Evolutionary conservation across 768 basidiomycete species (phyloP), one percentile per base, ranked within the genome.

Genomic region (Rhizopogon rudus): DNA sequence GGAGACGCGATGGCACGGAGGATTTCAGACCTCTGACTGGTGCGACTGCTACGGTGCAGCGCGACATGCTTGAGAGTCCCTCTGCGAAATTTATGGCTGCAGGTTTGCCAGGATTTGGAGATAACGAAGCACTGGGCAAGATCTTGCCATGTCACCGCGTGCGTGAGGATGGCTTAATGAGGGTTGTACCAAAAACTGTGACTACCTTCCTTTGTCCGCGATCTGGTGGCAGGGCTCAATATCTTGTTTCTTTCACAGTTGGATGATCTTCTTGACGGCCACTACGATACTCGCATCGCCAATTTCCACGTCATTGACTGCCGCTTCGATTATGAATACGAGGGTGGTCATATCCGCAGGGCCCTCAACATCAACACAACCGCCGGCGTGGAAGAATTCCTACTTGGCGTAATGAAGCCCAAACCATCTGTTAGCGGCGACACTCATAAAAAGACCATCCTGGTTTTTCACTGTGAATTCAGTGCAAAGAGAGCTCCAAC

Each of bases 401-500:
- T 98, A 40, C 82, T 98, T 41, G 78, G 86, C 3, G 64, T 71
- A 22, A 75, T 70, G 57, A 85, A 79, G 68, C 88, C 89, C 9
- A 75, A 70, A 54, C 82, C 88, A 5, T 86, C 85, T 35, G 76
- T 82, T 40, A 94, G 92, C 68, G 89, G 91, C 20, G 88, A 94
- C 61, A 53, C 69, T 0, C 73, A 75, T 13, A 81, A 79, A 70
- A 95, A 95, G 74, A 93, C 88, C 1, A 75, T 98, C 33, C 73
- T 98, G 41, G 80, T 99, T 44, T 98, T 99, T 78, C 97, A 99
- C 67, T 99, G 97, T 75, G 97, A 99, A 72, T 98, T 98, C 67
- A 94, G 91, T 60, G 87, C 82, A 16, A 97, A 97, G 73, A 80
- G 97, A 42, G 97, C 94, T 1, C 97, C 97, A 1, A 96, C 96